Evolutionary conservation across 2,329 filamentous ascomycete species (phyloP), one percentile per base, ranked within the genome.

Genomic region (Aspergillus caelatus): DNA sequence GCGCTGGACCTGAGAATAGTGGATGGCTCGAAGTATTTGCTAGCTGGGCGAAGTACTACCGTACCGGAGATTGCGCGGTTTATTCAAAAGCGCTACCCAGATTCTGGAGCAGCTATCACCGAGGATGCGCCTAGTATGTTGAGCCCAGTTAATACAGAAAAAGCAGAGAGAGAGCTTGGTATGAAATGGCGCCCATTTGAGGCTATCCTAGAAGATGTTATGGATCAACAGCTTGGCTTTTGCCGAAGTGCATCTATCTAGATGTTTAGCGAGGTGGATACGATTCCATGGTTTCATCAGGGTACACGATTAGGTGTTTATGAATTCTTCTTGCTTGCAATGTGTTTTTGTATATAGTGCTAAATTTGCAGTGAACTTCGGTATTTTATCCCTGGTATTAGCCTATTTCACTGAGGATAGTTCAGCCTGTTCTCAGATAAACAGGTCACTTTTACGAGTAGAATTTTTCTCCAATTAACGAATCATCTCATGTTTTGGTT

Each of bases 161-260:
- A 71, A 43, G 69, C 68, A 2, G 67, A 71, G 50, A 58, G 23
- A 10, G 70, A 71, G 16, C 58, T 71, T n/a, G 67, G 67, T 21
- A 69, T 72, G 36, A 36, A 68, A 39, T 73, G 69, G 69, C 62
- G 65, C 2, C 63, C 67, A 4, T 64, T 62, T 50, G 69, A 71
- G 41, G 21, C 56, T 28, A 71, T 71, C 50, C 61, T 70, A 21
- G 60, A 54, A 46, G 67, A 69, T 19, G 43, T 73, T 26, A 62
- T 71, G 53, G 70, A 71, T 45, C 67, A 72, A 55, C 68, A 72
- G 52, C 46, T 72, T 9, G 62, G 34, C 1, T 43, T 14, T 66
- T 70, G 39, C 16, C 39, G 16, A 19, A 43, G n/a, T 7, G 16
- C 39, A 43, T 19, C 39, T 2, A 43, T 43, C 14, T 43, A 43